These are phyloP conservation scores for Lanzia echinophila DNA, from an alignment of 2,329 filamentous ascomycete species.

Conservation along the genomic window DNA sequence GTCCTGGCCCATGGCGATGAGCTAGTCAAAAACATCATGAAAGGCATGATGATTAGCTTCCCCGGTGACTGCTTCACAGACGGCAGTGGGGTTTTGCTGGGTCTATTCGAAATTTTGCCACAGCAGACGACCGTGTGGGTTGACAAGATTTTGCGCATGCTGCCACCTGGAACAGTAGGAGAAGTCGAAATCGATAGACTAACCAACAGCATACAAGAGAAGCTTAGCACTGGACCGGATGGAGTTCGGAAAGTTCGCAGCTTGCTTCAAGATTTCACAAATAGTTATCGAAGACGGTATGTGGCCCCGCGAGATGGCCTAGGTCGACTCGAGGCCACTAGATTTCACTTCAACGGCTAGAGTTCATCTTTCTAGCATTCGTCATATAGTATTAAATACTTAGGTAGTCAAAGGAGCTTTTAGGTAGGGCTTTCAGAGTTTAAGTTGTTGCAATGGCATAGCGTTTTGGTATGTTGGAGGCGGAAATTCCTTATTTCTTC, in stretches of 20 bases:
- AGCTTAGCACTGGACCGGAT: conserved; percentile 57
- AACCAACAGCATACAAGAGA: conserved; percentile 72
- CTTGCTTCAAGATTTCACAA: conserved; percentile 93
- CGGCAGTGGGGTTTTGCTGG: conserved; percentile 84
- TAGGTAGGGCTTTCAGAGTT: background rate
- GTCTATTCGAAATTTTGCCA: conserved; percentile 81
- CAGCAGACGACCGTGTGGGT: conserved; percentile 76
- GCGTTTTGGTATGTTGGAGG: conserved; percentile 3
- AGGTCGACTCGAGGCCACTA: conserved; percentile 76
- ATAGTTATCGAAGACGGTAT: conserved; percentile 85
- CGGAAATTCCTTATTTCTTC: background rate
- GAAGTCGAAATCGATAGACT: conserved; percentile 74
- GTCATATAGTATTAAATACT: background rate
- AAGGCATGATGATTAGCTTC: conserved; percentile 99
- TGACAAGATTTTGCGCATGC: conserved; percentile 71
- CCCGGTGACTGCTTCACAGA: conserved; percentile 93
- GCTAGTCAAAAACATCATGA: conserved; percentile 82
- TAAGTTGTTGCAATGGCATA: conserved; percentile 10
- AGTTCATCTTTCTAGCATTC: background rate
- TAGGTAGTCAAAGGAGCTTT: background rate
- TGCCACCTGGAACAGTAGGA: conserved; percentile 76
- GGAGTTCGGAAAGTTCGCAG: conserved; percentile 70
- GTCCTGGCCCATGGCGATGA: conserved; percentile 64
- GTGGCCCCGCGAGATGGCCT: conserved; percentile 91
- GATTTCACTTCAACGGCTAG: conserved; percentile 65